Base-by-base conservation (phyloP, 352 stramenopile genomes). In the Globisporangium cederbergense region DNA sequence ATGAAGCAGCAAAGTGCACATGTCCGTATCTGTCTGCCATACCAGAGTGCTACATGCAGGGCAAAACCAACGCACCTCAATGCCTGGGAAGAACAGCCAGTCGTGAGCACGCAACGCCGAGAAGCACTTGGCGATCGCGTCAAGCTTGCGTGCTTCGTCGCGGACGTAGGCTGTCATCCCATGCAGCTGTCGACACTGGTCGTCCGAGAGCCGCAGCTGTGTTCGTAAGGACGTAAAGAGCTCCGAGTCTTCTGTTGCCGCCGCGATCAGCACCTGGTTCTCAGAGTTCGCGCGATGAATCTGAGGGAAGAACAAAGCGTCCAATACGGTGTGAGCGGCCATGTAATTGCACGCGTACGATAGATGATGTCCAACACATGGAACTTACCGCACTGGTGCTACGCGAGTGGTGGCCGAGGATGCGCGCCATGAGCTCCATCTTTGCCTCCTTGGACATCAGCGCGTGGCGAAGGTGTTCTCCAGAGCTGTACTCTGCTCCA, bases 61-160 rank as follows among this genome's bases (percentile, higher is more conserved):
- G 9, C 22, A 63, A 46, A 70, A 52, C 36, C 3, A 25, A 62
- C 68, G 28, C 13, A 95, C 84, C 82, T 96, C 87, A 55, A 86
- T 92, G 46, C 87, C 83, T 6, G 82, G 79, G 42, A 94, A 92
- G 58, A 91, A 91, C 25, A 96, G 76, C 87, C 87, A 96, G 67
- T 94, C 86, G 64, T 96, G 87, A 0, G 83, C 84, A 40, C 79
- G 83, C 13, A 96, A 61, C 20, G 86, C 83, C 9, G 87, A 87
- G 56, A 96, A 96, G 50, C 87, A 96, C 60, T 96, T 96, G n/a
- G 75, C 74, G 56, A 96, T 93, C 2, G 79, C 86, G 30, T 91
- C 83, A 7, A 96, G 74, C 59, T 93, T 90, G 18, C 74, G 75
- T 34, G 81, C 71, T 69, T 96, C 87, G 40, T 93, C 77, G 18